Base-by-base conservation (phyloP, 257 asterid genomes). In the Plantago ovata region DNA sequence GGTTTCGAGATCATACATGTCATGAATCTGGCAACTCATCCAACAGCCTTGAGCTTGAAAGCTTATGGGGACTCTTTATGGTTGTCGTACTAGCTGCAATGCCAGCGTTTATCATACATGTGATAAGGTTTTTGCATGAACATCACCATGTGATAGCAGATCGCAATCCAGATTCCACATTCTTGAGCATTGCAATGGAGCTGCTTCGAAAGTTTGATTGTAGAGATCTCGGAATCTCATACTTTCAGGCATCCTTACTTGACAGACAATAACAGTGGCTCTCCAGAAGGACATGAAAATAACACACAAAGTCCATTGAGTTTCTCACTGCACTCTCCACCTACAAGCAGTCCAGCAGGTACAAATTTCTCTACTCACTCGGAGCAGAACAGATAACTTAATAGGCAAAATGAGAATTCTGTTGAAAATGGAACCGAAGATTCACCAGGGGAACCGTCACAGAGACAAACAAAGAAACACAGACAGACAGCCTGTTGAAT, bases 41-140 rank as follows among this genome's bases (percentile, higher is more conserved):
- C 16, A 65, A 64, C 3, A 81, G 79, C 60, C 80, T 79, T 7
- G 81, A 77, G 22, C 65, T 77, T 0, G 81, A 39, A 6, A 77
- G 90, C 60, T 82, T 81, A 36, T 82, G 79, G 85, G 94, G 81
- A 9, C 76, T 78, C 21, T 81, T 85, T 54, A 4, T 58, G 41
- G 70, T 77, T 0, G 77, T 68, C 1, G 81, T 60, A 42, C 36
- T 62, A 39, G 69, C 70, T 3, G 78, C 73, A 13, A 6, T 59
- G 7, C 6, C 54, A 16, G 67, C 74, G 2, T 38, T 77, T 11
- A 38, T 62, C 7, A 52, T 77, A 24, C 52, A 64, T 24, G 18
- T 65, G 15, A 32, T 52, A 3, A 47, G 43, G 43, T 78, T 83
- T 71, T 3, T 80, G 2, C 69, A 13, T n/a, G 70, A 80, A 13